Conservation (phyloP, 768 basidiomycete species). For the Ramaria sp. region DNA sequence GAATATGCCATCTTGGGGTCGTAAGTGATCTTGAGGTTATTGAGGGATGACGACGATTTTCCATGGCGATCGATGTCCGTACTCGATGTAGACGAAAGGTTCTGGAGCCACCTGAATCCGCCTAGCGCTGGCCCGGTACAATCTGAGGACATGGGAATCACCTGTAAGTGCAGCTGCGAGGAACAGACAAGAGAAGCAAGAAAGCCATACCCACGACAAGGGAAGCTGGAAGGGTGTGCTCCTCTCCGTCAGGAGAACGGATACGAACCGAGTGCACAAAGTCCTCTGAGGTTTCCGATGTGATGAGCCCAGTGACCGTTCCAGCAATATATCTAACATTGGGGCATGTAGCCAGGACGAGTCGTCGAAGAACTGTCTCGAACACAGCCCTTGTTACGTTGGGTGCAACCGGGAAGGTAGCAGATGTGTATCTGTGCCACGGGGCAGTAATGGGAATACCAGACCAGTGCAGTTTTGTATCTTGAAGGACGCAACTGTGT, state of each 20-base stretch:
- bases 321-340: slow-evolving; percentile 16
- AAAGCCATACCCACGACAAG: slow-evolving; percentile 15
- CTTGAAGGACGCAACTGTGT: neutral
- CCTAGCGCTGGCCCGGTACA: slow-evolving; percentile 17
- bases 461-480: neutral
- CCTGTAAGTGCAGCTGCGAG: neutral
- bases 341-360: slow-evolving; percentile 12
- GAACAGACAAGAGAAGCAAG: neutral
- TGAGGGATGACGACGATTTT: neutral
- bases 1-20: slow-evolving; percentile 15
- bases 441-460: neutral
- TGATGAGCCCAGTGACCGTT: slow-evolving; percentile 10
- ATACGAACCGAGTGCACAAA: slow-evolving; percentile 10
- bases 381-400: slow-evolving; percentile 8
- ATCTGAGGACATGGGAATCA: slow-evolving; percentile 11
- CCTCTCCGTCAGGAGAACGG: slow-evolving; percentile 5
- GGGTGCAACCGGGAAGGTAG: slow-evolving; percentile 8
- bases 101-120: slow-evolving; percentile 14
- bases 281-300: neutral
- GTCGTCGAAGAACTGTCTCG: slow-evolving; percentile 16
- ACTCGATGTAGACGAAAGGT: neutral
- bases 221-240: slow-evolving; percentile 8
- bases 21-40: slow-evolving; percentile 10
- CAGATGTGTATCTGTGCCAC: neutral
- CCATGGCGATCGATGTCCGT: neutral